These are phyloP conservation scores for Fusarium hostae DNA, from an alignment of 2,329 filamentous ascomycete genomes.

Conservation along the genomic window DNA sequence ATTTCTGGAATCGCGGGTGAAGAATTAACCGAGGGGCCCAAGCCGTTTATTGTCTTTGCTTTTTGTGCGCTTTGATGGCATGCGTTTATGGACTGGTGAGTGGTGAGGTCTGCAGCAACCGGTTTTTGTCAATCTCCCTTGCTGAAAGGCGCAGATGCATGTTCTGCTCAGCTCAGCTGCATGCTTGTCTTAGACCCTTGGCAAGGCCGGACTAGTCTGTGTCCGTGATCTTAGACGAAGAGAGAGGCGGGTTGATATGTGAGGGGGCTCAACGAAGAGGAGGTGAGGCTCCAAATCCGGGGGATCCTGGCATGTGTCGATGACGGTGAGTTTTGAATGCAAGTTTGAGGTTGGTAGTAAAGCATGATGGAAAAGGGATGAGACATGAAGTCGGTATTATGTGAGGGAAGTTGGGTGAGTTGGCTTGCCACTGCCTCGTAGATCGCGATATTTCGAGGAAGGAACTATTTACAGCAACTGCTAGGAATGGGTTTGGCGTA, in stretches of 20 bases:
- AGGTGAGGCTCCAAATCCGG: slow-evolving; percentile 24
- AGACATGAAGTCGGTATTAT: slow-evolving; percentile 6
- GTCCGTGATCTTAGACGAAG: neutral
- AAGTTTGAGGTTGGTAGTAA: neutral
- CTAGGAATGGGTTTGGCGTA: neutral
- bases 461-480: neutral
- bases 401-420: neutral
- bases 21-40: slow-evolving; percentile 26
- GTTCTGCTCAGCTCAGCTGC: neutral
- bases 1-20: slow-evolving; percentile 1
- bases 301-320: slow-evolving; percentile 9
- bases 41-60: slow-evolving; percentile 28
- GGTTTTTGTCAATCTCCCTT: slow-evolving; percentile 24
- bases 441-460: neutral
- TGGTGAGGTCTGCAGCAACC: neutral
- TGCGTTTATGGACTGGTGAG: neutral
- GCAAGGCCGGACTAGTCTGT: slow-evolving; percentile 3
- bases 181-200: slow-evolving; percentile 36
- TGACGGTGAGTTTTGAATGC: slow-evolving; percentile 1
- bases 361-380: slow-evolving; percentile 14
- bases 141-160: neutral
- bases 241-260: slow-evolving; percentile 18
- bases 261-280: slow-evolving; percentile 26
- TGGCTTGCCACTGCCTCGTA: neutral
- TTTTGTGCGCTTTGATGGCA: slow-evolving; percentile 18